Conservation (phyloP, 2,329 filamentous ascomycete species). For the Graphiopsis chlorocephala region DNA sequence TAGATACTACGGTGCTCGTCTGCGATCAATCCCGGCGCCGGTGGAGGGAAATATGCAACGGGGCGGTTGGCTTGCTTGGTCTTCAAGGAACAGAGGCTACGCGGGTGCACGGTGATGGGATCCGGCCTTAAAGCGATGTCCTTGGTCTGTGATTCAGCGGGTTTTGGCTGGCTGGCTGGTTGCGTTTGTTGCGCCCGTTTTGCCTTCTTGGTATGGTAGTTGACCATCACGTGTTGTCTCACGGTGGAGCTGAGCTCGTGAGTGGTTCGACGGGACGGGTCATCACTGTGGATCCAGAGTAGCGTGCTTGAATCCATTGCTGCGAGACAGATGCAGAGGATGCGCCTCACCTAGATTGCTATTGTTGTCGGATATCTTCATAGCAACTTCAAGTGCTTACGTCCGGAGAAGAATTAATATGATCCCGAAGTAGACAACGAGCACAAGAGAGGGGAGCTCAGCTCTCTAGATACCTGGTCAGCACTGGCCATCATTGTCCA, state of each 20-base stretch:
- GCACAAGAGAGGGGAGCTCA: neutral
- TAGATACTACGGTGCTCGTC: neutral
- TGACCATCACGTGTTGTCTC: neutral
- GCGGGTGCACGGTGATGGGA: neutral
- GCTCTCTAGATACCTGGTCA: neutral
- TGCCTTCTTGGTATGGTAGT: neutral
- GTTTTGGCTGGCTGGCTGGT: neutral
- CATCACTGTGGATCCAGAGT: neutral
- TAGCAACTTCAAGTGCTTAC: neutral
- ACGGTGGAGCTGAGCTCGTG: neutral
- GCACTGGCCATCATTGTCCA: neutral
- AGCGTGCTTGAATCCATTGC: neutral
- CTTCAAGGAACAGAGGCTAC: neutral
- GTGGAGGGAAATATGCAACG: neutral
- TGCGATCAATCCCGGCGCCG: neutral
- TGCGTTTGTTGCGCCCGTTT: neutral
- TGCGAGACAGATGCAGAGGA: neutral
- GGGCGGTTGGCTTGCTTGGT: neutral
- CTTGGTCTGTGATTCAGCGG: neutral
- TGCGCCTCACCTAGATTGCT: neutral
- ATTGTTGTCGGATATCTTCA: neutral
- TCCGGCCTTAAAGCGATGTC: neutral
- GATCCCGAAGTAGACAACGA: neutral
- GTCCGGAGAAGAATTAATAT: neutral
- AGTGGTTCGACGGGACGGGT: neutral